Evolutionary conservation across 495 filamentous ascomycete genomes (phyloP).

Genomic region (Hypoxylon lienhwacheense): DNA sequence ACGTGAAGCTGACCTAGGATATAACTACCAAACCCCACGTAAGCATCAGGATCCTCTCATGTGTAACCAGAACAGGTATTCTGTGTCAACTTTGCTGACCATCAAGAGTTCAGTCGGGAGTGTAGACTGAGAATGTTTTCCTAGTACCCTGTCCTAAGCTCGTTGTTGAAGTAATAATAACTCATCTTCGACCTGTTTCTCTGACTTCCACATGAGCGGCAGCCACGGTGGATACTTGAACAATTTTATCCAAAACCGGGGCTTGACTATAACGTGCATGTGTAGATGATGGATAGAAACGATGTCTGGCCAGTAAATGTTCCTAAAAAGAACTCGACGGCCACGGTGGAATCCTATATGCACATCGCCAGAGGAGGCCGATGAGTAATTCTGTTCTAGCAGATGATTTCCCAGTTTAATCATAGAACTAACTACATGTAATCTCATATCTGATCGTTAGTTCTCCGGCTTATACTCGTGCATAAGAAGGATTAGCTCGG

Average conservation of each 20-base stretch:
- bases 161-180: no score
- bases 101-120: no score
- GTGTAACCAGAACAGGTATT: no score
- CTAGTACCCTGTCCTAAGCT: neutral
- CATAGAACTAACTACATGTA: slow-evolving; percentile 6
- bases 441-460: no score
- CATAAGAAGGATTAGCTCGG: neutral
- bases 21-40: no score
- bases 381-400: slow-evolving; percentile 8
- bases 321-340: slow-evolving; percentile 11
- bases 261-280: slow-evolving; percentile 25
- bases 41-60: no score
- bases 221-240: slow-evolving; percentile 31
- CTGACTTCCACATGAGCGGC: slow-evolving; percentile 33
- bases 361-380: slow-evolving; percentile 3
- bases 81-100: no score
- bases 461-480: neutral
- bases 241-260: slow-evolving; percentile 7
- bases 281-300: slow-evolving; percentile 30
- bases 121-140: neutral
- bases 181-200: slow-evolving; percentile 5
- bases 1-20: no score
- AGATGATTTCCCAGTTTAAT: slow-evolving; percentile 1
- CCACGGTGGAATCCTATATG: slow-evolving; percentile 25
- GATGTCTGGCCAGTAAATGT: slow-evolving; percentile 27